These are phyloP conservation scores for Xylaria sp. DNA, from an alignment of 2,329 filamentous ascomycete genomes.

Conservation along the genomic window DNA sequence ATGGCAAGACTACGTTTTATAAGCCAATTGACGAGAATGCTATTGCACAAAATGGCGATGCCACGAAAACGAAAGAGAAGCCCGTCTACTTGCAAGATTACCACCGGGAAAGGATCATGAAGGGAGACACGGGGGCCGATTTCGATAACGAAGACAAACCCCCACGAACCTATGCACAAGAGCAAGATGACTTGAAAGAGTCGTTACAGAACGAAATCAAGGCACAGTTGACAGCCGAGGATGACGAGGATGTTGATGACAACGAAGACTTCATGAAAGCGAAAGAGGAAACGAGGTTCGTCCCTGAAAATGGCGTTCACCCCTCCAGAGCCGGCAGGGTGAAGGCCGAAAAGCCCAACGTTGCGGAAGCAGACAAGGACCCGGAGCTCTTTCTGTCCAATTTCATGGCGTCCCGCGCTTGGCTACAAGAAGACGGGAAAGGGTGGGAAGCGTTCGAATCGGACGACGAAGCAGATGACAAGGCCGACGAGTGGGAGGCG, in stretches of 20 bases:
- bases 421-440: slow-evolving; percentile 70
- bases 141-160: slow-evolving; percentile 55
- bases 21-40: slow-evolving; percentile 57
- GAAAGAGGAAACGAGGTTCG: slow-evolving; percentile 50
- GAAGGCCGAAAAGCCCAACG: slow-evolving; percentile 61
- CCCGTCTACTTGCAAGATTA: slow-evolving; percentile 87
- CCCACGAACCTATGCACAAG: slow-evolving; percentile 78
- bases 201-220: slow-evolving; percentile 82
- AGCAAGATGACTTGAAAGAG: slow-evolving; percentile 82
- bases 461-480: slow-evolving; percentile 73
- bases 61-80: slow-evolving; percentile 70
- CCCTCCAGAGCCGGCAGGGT: slow-evolving; percentile 55
- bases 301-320: slow-evolving; percentile 52
- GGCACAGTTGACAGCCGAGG: slow-evolving; percentile 56
- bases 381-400: slow-evolving; percentile 93
- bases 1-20: slow-evolving; percentile 79
- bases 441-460: slow-evolving; percentile 85
- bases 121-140: slow-evolving; percentile 65
- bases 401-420: slow-evolving; percentile 89
- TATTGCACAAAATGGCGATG: slow-evolving; percentile 30
- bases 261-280: slow-evolving; percentile 76
- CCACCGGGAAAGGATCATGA: slow-evolving; percentile 85
- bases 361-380: slow-evolving; percentile 80
- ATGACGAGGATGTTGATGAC: slow-evolving; percentile 52
- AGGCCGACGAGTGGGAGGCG: slow-evolving; percentile 85